A percentile compares a stretch with the other conserved stretches of the same genome.
Conservation (phyloP, 192 early-diverging fungal species). For the Coemansia sp. region DNA sequence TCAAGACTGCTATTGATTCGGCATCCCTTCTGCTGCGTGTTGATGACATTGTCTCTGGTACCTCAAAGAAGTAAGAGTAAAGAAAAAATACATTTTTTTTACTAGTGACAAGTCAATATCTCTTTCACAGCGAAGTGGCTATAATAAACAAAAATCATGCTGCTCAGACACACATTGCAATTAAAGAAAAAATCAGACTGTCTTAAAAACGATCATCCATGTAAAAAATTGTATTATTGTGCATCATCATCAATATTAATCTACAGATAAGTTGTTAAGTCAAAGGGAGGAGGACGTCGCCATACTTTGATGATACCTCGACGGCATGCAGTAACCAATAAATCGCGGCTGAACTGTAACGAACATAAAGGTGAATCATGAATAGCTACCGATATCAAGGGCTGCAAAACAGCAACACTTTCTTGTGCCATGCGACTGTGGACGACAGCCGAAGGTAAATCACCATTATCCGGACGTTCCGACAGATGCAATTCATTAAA, state of each 20-base stretch:
- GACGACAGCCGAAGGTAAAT: slow-evolving; percentile 13
- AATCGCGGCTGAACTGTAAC: slow-evolving; percentile 67
- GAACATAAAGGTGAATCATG: slow-evolving; percentile 63
- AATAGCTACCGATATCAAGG: slow-evolving; percentile 63
- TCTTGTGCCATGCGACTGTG: slow-evolving; percentile 26
- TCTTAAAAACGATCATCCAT: too few species aligned
- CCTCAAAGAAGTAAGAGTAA: slow-evolving; percentile 31
- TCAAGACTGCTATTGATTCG: slow-evolving; percentile 99
- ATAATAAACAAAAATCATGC: neutral
- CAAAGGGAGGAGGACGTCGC: slow-evolving; percentile 58
- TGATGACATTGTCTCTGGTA: slow-evolving; percentile 93
- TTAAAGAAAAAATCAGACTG: neutral
- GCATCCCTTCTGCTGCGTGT: slow-evolving; percentile 80
- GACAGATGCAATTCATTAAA: slow-evolving; percentile 15
- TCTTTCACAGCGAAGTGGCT: neutral
- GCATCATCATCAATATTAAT: neutral
- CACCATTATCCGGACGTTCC: slow-evolving; percentile 3
- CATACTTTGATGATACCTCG: slow-evolving; percentile 73
- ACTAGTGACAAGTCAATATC: neutral
- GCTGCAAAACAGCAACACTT: slow-evolving; percentile 69
- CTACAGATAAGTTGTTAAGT: slow-evolving; percentile 10
- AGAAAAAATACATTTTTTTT: slow-evolving; percentile 2
- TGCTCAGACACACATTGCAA: neutral
- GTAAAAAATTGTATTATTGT: neutral
- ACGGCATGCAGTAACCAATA: slow-evolving; percentile 72